phyloP scores from a whole-genome alignment of 2,329 filamentous ascomycete genomes.

The Tolypocladium ovalisporum region DNA sequence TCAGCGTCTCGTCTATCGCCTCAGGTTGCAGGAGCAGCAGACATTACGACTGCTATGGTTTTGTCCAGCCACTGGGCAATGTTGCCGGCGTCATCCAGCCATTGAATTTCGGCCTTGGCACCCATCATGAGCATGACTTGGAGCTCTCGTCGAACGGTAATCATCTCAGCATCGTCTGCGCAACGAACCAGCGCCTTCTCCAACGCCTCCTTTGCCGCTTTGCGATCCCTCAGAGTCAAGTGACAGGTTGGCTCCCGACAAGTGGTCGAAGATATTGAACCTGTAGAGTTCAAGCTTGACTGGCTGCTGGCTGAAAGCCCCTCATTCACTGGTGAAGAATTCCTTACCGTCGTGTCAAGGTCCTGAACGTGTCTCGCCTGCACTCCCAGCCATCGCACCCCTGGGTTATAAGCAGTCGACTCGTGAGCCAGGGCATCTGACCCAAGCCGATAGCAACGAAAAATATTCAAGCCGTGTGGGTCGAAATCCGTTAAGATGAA shows the following conservation, averaged over 20 bases:
- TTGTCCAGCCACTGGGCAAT: conserved; percentile 38
- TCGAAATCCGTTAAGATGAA: conserved; percentile 63
- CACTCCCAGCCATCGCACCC: conserved; percentile 55
- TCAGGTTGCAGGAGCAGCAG: background rate
- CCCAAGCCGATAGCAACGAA: conserved; percentile 62
- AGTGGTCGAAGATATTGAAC: conserved; percentile 13
- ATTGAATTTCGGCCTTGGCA: conserved; percentile 68
- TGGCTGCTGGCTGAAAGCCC: conserved; percentile 1
- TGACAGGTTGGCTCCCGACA: conserved; percentile 18
- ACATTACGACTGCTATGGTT: conserved; percentile 16
- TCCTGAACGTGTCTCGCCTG: conserved; percentile 28
- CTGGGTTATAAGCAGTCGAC: conserved; percentile 33
- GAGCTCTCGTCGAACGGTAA: conserved; percentile 42
- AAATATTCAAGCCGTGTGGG: conserved; percentile 63
- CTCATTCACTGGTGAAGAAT: background rate
- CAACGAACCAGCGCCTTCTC: conserved; percentile 22
- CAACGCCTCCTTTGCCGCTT: conserved; percentile 43
- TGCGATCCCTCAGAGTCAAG: conserved; percentile 47
- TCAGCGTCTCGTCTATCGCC: background rate
- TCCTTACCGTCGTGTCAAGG: background rate
- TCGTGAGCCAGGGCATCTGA: conserved; percentile 55
- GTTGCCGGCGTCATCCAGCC: conserved; percentile 46
- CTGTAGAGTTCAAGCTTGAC: background rate
- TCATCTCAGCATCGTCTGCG: conserved; percentile 17
- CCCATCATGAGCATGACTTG: conserved; percentile 66